Evolutionary conservation across 768 basidiomycete genomes (phyloP).

Genomic region (Pleurotus giganteus): DNA sequence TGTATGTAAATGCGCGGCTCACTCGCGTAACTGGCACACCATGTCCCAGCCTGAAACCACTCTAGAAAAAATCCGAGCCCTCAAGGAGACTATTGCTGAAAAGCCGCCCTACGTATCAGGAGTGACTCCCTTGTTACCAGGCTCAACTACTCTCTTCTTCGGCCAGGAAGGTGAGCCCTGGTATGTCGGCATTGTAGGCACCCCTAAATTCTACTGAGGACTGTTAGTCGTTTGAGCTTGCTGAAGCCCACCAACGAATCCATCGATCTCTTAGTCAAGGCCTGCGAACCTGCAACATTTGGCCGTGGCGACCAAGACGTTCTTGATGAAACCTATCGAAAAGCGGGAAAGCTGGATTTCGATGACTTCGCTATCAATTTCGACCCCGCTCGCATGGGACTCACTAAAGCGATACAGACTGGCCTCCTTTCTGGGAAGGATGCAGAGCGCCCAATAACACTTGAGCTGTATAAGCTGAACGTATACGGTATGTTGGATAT

Average conservation of each 20-base stretch:
- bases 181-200: background rate
- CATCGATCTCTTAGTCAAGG: background rate
- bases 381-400: conserved; percentile 20
- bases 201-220: too few species aligned
- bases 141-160: background rate
- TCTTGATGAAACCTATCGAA: background rate
- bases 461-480: conserved; percentile 45
- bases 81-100: background rate
- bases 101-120: conserved; percentile 10
- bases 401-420: conserved; percentile 23
- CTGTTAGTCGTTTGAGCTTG: background rate
- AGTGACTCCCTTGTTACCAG: background rate
- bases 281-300: background rate
- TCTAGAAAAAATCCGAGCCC: background rate
- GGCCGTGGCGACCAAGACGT: background rate
- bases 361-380: conserved; percentile 28
- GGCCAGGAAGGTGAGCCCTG: background rate
- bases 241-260: background rate
- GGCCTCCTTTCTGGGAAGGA: conserved; percentile 19
- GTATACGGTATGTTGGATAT: conserved; percentile 36
- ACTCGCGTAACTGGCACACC: too few species aligned
- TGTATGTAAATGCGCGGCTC: too few species aligned
- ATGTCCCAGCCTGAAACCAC: too few species aligned
- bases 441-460: conserved; percentile 18
- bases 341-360: background rate